These are phyloP conservation scores for Colletotrichum liriopes DNA, from an alignment of 2,329 filamentous ascomycete genomes.

Conservation along the genomic window DNA sequence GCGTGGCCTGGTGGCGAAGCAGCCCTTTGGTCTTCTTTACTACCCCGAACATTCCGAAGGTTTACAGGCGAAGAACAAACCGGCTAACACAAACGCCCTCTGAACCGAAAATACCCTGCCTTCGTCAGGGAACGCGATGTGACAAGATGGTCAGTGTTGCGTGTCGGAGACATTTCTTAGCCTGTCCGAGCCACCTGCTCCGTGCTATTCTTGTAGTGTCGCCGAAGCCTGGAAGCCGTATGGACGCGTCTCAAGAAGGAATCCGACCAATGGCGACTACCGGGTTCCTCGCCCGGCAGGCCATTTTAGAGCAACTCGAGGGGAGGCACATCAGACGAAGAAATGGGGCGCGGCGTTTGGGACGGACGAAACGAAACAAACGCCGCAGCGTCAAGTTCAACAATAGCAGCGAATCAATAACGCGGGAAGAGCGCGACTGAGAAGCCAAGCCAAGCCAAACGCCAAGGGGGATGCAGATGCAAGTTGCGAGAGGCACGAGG, in stretches of 20 bases:
- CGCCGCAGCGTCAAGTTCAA: conserved; percentile 11
- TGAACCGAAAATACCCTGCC: neutral
- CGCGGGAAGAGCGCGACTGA: neutral
- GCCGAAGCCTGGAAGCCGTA: neutral
- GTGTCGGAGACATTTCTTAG: conserved; percentile 30
- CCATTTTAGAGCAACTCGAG: neutral
- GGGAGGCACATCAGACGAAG: neutral
- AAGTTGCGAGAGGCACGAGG: neutral
- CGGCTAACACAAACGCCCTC: neutral
- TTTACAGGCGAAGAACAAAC: neutral
- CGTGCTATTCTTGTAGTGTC: conserved; percentile 24
- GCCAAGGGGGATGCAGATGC: neutral
- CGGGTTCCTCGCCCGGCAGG: conserved; percentile 11
- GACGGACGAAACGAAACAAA: neutral
- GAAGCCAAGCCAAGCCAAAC: neutral
- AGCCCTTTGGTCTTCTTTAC: neutral
- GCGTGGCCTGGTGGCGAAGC: conserved; percentile 23
- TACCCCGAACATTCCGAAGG: neutral
- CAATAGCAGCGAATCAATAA: conserved; percentile 26
- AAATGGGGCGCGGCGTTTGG: conserved; percentile 10
- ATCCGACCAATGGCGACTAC: neutral
- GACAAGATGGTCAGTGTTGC: neutral
- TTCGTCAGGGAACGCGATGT: neutral
- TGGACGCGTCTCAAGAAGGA: conserved; percentile 21
- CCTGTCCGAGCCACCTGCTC: neutral